Evolutionary conservation across 495 filamentous ascomycete species (phyloP), one percentile per base, ranked within the genome.

Genomic region (Saxispiralis lemnorum): DNA sequence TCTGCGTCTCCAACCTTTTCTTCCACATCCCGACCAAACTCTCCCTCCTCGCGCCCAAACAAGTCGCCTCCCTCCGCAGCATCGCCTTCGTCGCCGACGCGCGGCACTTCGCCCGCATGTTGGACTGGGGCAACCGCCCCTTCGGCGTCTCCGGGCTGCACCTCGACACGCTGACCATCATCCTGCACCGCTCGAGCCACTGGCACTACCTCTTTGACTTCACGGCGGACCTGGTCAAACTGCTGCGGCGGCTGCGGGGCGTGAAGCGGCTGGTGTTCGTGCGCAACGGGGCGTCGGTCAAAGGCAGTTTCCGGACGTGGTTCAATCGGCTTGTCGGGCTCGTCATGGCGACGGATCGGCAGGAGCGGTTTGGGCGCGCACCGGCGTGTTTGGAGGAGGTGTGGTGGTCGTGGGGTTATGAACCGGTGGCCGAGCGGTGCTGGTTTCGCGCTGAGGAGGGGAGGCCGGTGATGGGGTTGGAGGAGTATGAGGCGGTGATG

Each of bases 381-480:
- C 51, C 45, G 7, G 41, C 48, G 2, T 33, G 43, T 35, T 14
- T 47, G 30, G 53, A 55, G 38, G 44, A 38, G 5, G 47, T 44
- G 6, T 60, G 58, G 58, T 60, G 58, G 58, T 41, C 39, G 38
- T 60, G 58, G 58, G 44, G 41, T 11, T 58, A 45, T 39, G 51
- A 56, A 46, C 41, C 53, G 0, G 18, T 18, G n/a, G 51, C 40
- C 3, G 41, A 54, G 46, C 44, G 24, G 14, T 56, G 56, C 35
- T 44, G 45, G 17, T 33, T 60, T 10, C 36, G 44, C n/a, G 51
- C 51, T 1, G 7, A 24, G 39, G 41, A 52, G 17, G 30, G 53
- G 18, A 56, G 52, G 46, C 49, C 48, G 9, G 20, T 52, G 16
- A 38, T 56, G 39, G 46, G 38, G 18, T 51, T 58, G 36, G 43